A percentile compares a stretch with the other conserved stretches of the same genome.
phyloP scores from a whole-genome alignment of 176 grass and related monocot species.

The Phoenix dactylifera region DNA sequence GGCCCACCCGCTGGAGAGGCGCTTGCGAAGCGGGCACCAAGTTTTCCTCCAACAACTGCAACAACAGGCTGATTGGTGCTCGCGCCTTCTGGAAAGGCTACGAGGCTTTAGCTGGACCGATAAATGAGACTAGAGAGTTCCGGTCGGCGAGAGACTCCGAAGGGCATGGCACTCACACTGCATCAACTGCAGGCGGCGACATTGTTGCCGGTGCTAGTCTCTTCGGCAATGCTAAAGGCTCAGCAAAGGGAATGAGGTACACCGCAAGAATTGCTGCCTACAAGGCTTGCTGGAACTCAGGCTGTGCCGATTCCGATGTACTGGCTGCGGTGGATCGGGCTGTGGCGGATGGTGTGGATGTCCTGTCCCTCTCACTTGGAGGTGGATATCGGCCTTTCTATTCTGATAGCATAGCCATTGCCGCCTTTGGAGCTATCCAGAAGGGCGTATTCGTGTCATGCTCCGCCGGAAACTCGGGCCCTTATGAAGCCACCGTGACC shows the following conservation, averaged over 20 bases:
- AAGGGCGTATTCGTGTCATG: conserved; percentile 13
- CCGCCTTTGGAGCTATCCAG: conserved; percentile 3
- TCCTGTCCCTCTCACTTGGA: conserved; percentile 18
- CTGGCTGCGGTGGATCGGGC: conserved; percentile 8
- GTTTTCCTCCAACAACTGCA: conserved; percentile 4
- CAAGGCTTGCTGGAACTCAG: neutral
- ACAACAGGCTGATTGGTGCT: conserved; percentile 10
- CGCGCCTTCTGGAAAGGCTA: conserved; percentile 12
- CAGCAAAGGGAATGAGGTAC: neutral
- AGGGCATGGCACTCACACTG: conserved; percentile 20
- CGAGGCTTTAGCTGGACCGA: neutral
- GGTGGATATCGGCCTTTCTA: neutral
- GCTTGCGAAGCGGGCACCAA: neutral
- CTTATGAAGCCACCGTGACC: neutral
- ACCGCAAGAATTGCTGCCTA: conserved; percentile 9
- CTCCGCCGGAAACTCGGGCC: conserved; percentile 14
- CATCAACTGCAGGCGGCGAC: conserved; percentile 10
- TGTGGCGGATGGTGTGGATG: conserved; percentile 11
- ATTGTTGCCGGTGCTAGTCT: neutral
- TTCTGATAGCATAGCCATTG: neutral
- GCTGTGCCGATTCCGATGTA: conserved; percentile 4
- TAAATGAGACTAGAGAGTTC: conserved; percentile 6
- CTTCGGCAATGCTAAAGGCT: conserved; percentile 1
- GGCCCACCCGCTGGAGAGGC: neutral
- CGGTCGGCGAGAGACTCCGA: neutral